These are phyloP conservation scores for Neurospora sublineolata DNA, from an alignment of 495 filamentous ascomycete species.

Conservation along the genomic window DNA sequence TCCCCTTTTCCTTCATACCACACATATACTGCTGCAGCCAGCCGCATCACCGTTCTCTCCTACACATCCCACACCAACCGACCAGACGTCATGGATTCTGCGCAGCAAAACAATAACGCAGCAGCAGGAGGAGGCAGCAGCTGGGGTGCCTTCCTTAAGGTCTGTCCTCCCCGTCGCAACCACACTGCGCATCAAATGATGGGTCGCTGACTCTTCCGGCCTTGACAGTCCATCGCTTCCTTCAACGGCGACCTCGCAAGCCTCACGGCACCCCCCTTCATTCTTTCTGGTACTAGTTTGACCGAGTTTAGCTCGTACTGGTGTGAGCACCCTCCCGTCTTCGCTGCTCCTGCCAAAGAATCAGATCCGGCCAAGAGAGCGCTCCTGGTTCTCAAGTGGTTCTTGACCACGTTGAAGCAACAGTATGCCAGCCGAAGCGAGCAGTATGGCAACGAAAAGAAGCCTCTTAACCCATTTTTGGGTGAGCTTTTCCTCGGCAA, in stretches of 20 bases:
- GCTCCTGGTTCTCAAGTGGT: constrained; percentile 89
- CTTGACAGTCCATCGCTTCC: constrained; percentile 70
- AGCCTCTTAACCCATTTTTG: constrained; percentile 85
- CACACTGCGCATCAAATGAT: neutral
- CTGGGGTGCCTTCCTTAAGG: constrained; percentile 44
- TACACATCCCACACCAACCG: neutral
- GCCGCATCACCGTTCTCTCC: neutral
- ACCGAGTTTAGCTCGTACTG: constrained; percentile 95
- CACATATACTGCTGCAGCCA: neutral
- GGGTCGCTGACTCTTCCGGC: neutral
- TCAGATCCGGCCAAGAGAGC: constrained; percentile 72
- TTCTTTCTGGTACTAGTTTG: constrained; percentile 81
- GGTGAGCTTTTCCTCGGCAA: constrained; percentile 85
- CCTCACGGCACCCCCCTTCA: constrained; percentile 90
- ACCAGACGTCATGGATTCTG: neutral
- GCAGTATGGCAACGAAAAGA: constrained; percentile 90
- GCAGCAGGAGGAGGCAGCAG: constrained; percentile 29
- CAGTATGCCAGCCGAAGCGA: constrained; percentile 87
- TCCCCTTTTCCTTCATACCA: neutral
- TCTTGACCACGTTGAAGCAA: constrained; percentile 88
- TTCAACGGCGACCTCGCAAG: constrained; percentile 94
- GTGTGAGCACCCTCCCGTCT: constrained; percentile 82
- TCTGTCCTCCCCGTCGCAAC: constrained; percentile 9
- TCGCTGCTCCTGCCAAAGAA: constrained; percentile 77
- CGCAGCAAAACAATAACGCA: constrained; percentile 8